Conservation (phyloP, 257 asterid species). For the Solanum pinnatisectum region DNA sequence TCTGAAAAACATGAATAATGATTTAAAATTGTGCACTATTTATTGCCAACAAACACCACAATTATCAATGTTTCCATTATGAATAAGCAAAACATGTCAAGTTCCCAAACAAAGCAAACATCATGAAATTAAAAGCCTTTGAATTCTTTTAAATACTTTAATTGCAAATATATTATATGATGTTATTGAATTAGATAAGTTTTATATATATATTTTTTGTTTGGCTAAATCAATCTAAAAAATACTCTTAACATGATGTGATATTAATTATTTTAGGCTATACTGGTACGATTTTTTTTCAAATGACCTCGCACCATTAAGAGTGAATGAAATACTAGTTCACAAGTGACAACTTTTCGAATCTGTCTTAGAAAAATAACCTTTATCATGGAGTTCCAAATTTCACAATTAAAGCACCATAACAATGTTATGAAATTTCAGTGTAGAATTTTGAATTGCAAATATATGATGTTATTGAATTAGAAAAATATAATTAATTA, state of each 20-base stretch:
- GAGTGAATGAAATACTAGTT: no score
- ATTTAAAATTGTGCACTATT: neutral
- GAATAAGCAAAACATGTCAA: neutral
- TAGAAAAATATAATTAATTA: no score
- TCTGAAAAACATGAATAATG: neutral
- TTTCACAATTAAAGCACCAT: neutral
- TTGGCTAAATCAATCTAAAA: no score
- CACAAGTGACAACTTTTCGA: neutral
- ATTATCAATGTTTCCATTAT: neutral
- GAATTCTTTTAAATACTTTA: neutral
- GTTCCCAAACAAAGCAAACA: neutral
- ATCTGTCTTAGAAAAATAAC: neutral
- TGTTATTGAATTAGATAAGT: neutral
- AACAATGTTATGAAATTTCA: neutral
- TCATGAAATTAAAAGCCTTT: neutral
- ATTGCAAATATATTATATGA: neutral
- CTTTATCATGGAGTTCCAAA: neutral
- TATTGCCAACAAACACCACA: neutral
- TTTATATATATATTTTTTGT: neutral
- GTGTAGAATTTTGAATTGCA: neutral
- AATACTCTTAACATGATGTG: no score
- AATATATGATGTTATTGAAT: neutral
- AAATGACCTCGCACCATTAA: no score
- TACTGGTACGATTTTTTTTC: no score
- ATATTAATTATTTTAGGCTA: neutral